Base-by-base conservation (phyloP, 371 early-diverging fungal species). In the Mucor plumbeus region DNA sequence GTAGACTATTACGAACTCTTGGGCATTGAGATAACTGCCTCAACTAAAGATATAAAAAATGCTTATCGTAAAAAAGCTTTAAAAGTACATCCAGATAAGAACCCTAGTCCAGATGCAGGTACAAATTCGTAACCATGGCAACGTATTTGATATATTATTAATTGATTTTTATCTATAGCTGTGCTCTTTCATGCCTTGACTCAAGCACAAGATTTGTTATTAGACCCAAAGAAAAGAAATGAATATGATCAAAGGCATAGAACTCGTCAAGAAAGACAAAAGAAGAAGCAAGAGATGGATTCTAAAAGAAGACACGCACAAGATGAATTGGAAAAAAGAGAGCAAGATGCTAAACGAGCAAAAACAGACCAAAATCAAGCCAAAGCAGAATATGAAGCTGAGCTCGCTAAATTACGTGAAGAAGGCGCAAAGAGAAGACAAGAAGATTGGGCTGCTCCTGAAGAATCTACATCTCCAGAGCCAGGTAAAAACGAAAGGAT, bases 1-100 rank as follows among this genome's bases (percentile, higher is more conserved):
- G 72, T 69, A 5, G 89, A 93, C 72, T 91, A 90, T 63, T 95
- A 95, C 76, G 88, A 90, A 69, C 79, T 94, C 31, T 72, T 96
- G 10, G 93, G 89, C 9, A 64, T 92, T 14, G 74, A 79, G 17
- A 79, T 88, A 44, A 74, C 83, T 36, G 79, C 88, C 4, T 69
- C 74, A 19, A 71, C 81, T 26, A 73, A 80, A 59, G 91, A 92
- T 13, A 90, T 94, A 59, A 89, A 87, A 68, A 90, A 87, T 67
- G 90, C 92, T 4, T 95, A 92, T 70, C 87, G 90, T n/a, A 84
- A 82, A 60, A 83, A 75, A 44, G 78, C 84, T 8, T 65, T 79
- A 3, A 71, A 65, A 15, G 72, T 79, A 14, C 84, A 83, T 77
- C 84, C 84, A 7, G 84, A 83, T 41, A 83, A 88, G 71, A 85